Evolutionary conservation across 331 rosid species (phyloP), one percentile per base, ranked within the genome.

Genomic region (Quercus lobata): DNA sequence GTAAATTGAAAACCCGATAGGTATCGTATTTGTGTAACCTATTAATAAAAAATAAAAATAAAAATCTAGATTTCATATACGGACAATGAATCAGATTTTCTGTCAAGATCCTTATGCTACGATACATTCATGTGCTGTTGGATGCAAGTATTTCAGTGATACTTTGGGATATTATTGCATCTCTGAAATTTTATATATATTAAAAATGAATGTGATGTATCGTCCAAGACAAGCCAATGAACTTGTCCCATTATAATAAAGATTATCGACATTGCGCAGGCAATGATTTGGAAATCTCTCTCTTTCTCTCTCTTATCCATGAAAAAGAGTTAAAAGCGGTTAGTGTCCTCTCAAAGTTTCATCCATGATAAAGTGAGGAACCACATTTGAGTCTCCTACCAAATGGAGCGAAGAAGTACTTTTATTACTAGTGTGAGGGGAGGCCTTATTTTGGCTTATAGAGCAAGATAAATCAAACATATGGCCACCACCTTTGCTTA

Each of bases 401-500:
- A 84, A 88, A 86, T 79, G 22, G 62, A 71, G 84, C 81, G 52
- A 77, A 58, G 22, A 0, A 80, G 35, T 9, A 22, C 73, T 70
- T 78, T 82, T 27, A 57, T 76, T 73, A 82, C 71, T 75, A 46
- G 37, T 18, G 75, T 66, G 74, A 74, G 35, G 57, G 34, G 75
- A 69, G 54, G 29, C 57, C 37, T 22, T 3, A 62, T 75, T 76
- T 80, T 91, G 91, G 84, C 99, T 91, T 95, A 68, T 80, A 86
- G 86, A 83, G 87, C 90, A 93, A 90, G 97, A 87, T 79, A 90
- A 83, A 91, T 91, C 91, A 91, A 82, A 82, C 83, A 72, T 78
- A 74, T 86, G 87, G 82, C 91, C 89, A 89, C 92, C 84, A 88
- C 86, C 97, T 94, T 95, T 95, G 98, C 97, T 95, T 95, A 88